These are phyloP conservation scores for Phytophthora fragariae DNA, from an alignment of 352 stramenopile species.

Conservation along the genomic window DNA sequence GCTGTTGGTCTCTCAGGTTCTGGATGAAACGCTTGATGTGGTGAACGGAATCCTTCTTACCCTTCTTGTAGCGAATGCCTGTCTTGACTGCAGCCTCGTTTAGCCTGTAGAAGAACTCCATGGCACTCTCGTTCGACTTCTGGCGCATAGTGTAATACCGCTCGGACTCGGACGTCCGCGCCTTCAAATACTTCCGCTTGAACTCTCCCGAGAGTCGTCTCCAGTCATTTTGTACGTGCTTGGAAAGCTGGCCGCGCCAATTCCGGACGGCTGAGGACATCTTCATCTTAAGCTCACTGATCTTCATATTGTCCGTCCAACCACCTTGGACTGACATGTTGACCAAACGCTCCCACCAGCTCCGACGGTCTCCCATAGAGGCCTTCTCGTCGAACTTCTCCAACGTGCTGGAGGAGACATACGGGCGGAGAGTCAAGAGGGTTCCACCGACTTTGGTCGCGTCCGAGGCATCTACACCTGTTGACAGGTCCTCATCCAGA, in stretches of 20 bases:
- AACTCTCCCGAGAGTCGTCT: background rate
- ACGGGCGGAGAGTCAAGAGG: background rate
- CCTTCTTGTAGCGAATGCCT: background rate
- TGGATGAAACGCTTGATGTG: conserved; percentile 12
- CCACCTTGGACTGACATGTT: conserved; percentile 8
- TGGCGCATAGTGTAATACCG: conserved; percentile 5
- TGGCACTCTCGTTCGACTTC: too few relatives aligned
- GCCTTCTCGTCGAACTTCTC: conserved; percentile 8
- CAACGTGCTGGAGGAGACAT: background rate
- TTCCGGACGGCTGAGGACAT: conserved; percentile 1
- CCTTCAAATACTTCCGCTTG: conserved; percentile 2
- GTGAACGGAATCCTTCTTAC: background rate
- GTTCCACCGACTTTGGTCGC: background rate
- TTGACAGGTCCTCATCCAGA: too few relatives aligned
- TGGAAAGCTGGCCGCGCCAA: conserved; percentile 1
- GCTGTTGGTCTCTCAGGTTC: background rate
- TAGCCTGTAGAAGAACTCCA: background rate
- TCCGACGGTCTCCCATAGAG: background rate
- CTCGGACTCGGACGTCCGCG: background rate
- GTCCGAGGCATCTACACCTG: background rate
- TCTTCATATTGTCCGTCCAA: background rate
- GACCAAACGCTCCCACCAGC: conserved; percentile 1
- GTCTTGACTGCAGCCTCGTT: conserved; percentile 4
- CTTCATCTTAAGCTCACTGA: conserved; percentile 10
- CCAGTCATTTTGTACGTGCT: background rate